Base-by-base conservation (phyloP, 2,329 filamentous ascomycete species). In the Diaporthe eres region DNA sequence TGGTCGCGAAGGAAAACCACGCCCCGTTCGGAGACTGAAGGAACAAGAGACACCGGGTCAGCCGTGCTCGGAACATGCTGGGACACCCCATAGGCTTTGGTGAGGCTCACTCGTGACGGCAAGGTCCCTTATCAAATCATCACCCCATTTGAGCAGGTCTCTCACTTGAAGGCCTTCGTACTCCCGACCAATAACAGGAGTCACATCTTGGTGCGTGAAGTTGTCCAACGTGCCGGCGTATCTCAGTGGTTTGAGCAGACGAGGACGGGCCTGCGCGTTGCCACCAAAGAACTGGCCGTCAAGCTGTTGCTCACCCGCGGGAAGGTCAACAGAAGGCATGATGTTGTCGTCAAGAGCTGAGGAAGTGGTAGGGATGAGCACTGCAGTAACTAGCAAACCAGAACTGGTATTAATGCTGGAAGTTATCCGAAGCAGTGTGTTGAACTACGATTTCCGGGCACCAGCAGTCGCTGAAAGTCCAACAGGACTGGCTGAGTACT, bases 1-100 rank as follows among this genome's bases (percentile, higher is more conserved):
- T 90, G 88, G 65, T 86, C 81, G 15, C 87, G 85, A 71, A 90
- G 84, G 80, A 89, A 88, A 4, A 89, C 85, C 3, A 89, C 88
- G 28, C 87, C 87, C 22, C 87, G 81, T 73, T 88, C 82, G 1
- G 87, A 88, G 78, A 89, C 85, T 80, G 60, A 74, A 74, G 72
- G 75, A 37, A 76, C 65, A 39, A 34, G 28, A 25, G 25, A 22
- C 37, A 19, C 71, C 15, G 34, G 55, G 51, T 76, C 63, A 76
- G 75, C 65, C 42, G 22, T 31, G 44, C 42, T 53, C 55, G 17
- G 39, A 39, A 15, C 13, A 65, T 28, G 19, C 13, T 22, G 47
- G 13, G 47, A n/a, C 9, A 44, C 15, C 13, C 28, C 19, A 10
- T 37, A 2, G 44, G 42, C 25, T 47, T 51, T 8, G 47, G 58